These are phyloP conservation scores for Musa acuminata DNA, from an alignment of 176 grass and related monocot species.

Conservation along the genomic window DNA sequence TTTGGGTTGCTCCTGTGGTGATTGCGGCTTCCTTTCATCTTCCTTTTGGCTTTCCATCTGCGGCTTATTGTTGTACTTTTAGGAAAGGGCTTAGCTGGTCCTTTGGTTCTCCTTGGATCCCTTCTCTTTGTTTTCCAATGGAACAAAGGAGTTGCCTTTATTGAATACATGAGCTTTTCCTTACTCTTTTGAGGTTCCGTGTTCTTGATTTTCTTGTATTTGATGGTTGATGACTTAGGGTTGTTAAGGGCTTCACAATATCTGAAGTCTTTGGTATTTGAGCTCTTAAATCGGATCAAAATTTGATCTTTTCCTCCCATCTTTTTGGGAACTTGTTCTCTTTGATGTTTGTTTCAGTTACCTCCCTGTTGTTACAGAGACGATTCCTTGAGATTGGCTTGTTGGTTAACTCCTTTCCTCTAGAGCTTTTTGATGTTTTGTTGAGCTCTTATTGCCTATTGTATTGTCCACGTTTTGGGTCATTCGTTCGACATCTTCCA, in stretches of 20 bases:
- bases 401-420: not conserved
- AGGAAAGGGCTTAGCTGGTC: too few relatives aligned
- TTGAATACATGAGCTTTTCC: not conserved
- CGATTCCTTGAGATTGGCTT: not conserved
- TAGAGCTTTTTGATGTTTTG: not conserved
- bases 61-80: not conserved
- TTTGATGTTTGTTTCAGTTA: not conserved
- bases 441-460: not conserved
- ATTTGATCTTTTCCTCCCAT: too few relatives aligned
- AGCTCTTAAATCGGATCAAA: too few relatives aligned
- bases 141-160: not conserved
- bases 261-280: too few relatives aligned
- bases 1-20: not conserved
- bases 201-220: not conserved
- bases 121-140: not conserved
- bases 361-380: not conserved
- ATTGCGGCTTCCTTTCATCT: not conserved
- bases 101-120: not conserved
- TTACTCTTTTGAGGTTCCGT: not conserved
- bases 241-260: not conserved
- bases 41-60: not conserved
- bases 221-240: not conserved
- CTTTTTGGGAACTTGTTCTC: too few relatives aligned
- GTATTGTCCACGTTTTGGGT: not conserved
- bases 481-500: not conserved